These are phyloP conservation scores for Conticribra guillardii DNA, from an alignment of 108 stramenopile genomes.

Conservation along the genomic window DNA sequence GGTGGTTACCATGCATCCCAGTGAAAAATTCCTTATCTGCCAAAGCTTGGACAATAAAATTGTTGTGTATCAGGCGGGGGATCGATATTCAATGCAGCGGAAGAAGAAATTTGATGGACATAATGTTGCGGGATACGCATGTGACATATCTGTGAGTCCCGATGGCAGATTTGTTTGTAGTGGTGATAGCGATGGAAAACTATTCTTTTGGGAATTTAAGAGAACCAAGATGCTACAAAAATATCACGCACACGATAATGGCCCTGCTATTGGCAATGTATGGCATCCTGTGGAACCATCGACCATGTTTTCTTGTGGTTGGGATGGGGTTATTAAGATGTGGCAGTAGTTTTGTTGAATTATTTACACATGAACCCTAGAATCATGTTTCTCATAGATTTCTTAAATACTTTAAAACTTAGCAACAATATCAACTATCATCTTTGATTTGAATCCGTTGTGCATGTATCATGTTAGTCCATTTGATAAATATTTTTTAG, in stretches of 20 bases:
- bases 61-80: slow-evolving; percentile 85
- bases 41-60: slow-evolving; percentile 98
- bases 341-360: slow-evolving; percentile 96
- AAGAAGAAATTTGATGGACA: slow-evolving; percentile 97
- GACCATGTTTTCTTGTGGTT: slow-evolving; percentile 94
- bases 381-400: no score
- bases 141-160: slow-evolving; percentile 90
- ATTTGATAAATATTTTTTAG: no score
- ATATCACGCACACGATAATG: slow-evolving; percentile 92
- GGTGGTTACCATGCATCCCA: slow-evolving; percentile 88
- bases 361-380: no score
- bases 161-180: slow-evolving; percentile 94
- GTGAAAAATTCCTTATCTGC: slow-evolving; percentile 76
- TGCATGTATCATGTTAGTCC: no score
- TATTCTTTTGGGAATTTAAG: slow-evolving; percentile 99
- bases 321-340: slow-evolving; percentile 99
- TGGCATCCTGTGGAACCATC: slow-evolving; percentile 98
- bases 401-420: no score
- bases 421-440: no score
- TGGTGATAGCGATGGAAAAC: slow-evolving; percentile 94
- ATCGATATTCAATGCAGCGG: slow-evolving; percentile 83
- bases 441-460: no score
- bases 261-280: slow-evolving; percentile 90
- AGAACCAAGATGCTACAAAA: slow-evolving; percentile 73
- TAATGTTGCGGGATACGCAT: slow-evolving; percentile 95